Evolutionary conservation across 306 rosid species (phyloP).

Genomic region (Sindora glabra): DNA sequence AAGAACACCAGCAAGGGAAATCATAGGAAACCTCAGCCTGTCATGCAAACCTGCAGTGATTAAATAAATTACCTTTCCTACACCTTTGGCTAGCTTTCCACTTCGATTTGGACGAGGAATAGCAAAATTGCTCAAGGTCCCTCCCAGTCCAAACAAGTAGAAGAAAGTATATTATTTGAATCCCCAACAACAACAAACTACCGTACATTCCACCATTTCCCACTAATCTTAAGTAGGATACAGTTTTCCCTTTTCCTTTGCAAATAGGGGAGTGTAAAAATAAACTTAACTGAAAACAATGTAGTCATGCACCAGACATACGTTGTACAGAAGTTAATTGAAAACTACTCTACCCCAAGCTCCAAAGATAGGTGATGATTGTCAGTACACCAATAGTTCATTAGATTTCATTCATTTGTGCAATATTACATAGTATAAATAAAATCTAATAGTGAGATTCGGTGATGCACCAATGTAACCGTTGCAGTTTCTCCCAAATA

Average conservation of each 20-base stretch:
- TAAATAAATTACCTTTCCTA: conserved; percentile 93
- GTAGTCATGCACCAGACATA: neutral
- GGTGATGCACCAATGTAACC: no score
- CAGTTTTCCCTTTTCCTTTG: neutral
- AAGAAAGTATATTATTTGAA: neutral
- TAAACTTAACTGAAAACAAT: neutral
- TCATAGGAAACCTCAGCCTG: neutral
- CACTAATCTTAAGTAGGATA: neutral
- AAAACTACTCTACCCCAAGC: no score
- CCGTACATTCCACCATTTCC: neutral
- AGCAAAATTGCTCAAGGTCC: conserved; percentile 56
- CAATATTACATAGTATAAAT: no score
- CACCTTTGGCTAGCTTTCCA: conserved; percentile 40
- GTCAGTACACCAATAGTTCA: no score
- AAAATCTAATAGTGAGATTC: no score
- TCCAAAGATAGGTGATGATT: no score
- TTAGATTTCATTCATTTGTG: no score
- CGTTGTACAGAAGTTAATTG: neutral
- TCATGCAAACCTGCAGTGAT: no score
- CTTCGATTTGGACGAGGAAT: conserved; percentile 55
- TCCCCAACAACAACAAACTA: neutral
- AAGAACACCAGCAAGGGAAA: conserved; percentile 58
- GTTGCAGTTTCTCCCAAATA: neutral
- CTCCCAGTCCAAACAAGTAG: conserved; percentile 27
- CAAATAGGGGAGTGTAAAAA: no score